Percentiles rank a stretch among this genome's conserved stretches.
phyloP scores from a whole-genome alignment of 805 yeast genomes.

The Ogataea kodamae region DNA sequence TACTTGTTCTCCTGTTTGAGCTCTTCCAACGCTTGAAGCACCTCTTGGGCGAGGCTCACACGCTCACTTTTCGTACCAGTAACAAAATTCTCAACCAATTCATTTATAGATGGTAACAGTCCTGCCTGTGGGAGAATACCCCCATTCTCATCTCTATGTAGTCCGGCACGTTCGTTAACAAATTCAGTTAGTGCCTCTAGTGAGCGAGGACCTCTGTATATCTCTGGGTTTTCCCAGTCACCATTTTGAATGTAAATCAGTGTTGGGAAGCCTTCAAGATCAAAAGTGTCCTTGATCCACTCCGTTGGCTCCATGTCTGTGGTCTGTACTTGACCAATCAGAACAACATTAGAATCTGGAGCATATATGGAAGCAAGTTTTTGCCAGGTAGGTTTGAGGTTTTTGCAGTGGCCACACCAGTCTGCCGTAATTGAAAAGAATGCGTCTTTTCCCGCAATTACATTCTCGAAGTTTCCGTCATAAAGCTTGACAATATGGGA shows the following conservation, averaged over 20 bases:
- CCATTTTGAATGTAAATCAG: conserved; percentile 45
- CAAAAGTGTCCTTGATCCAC: conserved; percentile 39
- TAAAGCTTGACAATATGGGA: conserved; percentile 27
- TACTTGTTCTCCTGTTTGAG: conserved; percentile 25
- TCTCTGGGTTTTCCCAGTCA: conserved; percentile 34
- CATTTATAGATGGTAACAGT: conserved; percentile 33
- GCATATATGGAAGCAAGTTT: conserved; percentile 46
- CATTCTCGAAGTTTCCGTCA: conserved; percentile 29
- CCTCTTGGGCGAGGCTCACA: conserved; percentile 28
- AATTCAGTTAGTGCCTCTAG: conserved; percentile 48
- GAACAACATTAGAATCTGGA: conserved; percentile 36
- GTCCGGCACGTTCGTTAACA: conserved; percentile 40
- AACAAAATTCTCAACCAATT: conserved; percentile 29
- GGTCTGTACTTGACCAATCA: conserved; percentile 46
- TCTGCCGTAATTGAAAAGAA: conserved; percentile 56
- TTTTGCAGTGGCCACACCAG: conserved; percentile 59
- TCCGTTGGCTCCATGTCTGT: conserved; percentile 43
- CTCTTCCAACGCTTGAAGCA: conserved; percentile 36
- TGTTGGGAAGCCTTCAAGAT: conserved; percentile 49
- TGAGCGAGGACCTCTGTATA: conserved; percentile 43
- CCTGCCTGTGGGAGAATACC: conserved; percentile 39
- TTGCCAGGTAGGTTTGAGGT: conserved; percentile 48
- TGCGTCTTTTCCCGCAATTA: conserved; percentile 38
- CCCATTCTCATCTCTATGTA: conserved; percentile 41
- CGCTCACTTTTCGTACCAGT: conserved; percentile 29